Base-by-base conservation (phyloP, 1,284 basidiomycete genomes). In the Irpex sp. region DNA sequence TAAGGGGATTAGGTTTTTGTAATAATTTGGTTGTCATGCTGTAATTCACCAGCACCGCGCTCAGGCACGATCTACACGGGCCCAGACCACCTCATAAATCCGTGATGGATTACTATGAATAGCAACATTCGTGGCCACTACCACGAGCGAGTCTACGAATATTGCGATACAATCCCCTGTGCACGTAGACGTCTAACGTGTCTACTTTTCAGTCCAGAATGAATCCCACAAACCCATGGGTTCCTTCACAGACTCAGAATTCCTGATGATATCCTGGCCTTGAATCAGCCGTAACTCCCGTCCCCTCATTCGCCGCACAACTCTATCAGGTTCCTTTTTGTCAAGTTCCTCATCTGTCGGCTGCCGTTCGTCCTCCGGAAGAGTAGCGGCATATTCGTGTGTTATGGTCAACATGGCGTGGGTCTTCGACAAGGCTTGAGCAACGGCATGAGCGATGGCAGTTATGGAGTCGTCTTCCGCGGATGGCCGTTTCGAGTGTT, bases 331-430 rank as follows among this genome's bases (percentile, higher is more conserved):
- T 57, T 93, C 85, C 9, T 72, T 74, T 3, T 67, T 70, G 69
- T 95, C 94, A 33, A 84, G 76, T 72, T 94, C 94, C 60, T 88
- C 89, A 73, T 93, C 94, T 17, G 87, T 88, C 47, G 77, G 76
- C 60, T 78, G 74, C 26, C 83, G 77, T 57, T 89, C 85, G 15
- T 82, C 81, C 60, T 81, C 79, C 0, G 88, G 83, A 0, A 92
- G 77, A n/a, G 75, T 73, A 49, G 76, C 69, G 0, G 89, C 79
- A 67, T 86, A 77, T 17, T 83, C 74, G 60, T 94, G 83, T 0
- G 95, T 97, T 35, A 85, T 75, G 3, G 80, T 75, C 1, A 99
- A 81, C 37, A 99, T 83, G n/a, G 88, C 86, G 70, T 98, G 93
- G 0, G 97, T 94, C 64, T 90, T 92, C 1, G 87, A 85, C 21